Conservation (phyloP, 495 filamentous ascomycete genomes). For the Lepraria neglecta region DNA sequence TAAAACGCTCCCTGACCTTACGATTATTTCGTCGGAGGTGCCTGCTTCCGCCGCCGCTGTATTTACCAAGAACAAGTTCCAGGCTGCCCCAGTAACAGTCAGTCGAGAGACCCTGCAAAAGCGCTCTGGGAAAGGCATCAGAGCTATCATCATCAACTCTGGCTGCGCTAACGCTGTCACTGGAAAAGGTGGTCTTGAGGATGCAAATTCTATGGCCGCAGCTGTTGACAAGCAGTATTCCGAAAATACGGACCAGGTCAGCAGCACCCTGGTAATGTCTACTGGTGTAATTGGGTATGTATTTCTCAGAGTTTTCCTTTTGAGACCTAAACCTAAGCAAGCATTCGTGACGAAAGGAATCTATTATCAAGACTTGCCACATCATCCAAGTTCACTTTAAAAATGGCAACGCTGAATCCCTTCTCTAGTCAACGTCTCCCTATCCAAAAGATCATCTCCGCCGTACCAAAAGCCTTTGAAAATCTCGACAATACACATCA, state of each 20-base stretch:
- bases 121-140: slow-evolving; percentile 62
- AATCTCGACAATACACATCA: slow-evolving; percentile 67
- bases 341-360: no score
- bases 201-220: slow-evolving; percentile 73
- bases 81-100: slow-evolving; percentile 87
- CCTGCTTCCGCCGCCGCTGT: slow-evolving; percentile 92
- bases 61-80: slow-evolving; percentile 97
- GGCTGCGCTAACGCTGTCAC: slow-evolving; percentile 98
- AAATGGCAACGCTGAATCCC: no score
- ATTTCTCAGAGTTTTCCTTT: no score
- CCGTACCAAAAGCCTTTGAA: slow-evolving; percentile 68
- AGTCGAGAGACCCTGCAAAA: slow-evolving; percentile 62
- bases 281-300: slow-evolving; percentile 82
- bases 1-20: slow-evolving; percentile 81
- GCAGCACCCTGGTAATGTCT: slow-evolving; percentile 85
- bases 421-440: slow-evolving; percentile 62
- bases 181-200: slow-evolving; percentile 81
- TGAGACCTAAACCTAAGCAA: no score
- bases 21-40: slow-evolving; percentile 76
- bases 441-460: slow-evolving; percentile 79
- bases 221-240: slow-evolving; percentile 61
- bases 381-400: no score
- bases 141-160: slow-evolving; percentile 84
- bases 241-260: slow-evolving; percentile 21
- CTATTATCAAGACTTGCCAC: no score